phyloP scores from a whole-genome alignment of 352 stramenopile genomes.

The Phytopythium kandeliae region DNA sequence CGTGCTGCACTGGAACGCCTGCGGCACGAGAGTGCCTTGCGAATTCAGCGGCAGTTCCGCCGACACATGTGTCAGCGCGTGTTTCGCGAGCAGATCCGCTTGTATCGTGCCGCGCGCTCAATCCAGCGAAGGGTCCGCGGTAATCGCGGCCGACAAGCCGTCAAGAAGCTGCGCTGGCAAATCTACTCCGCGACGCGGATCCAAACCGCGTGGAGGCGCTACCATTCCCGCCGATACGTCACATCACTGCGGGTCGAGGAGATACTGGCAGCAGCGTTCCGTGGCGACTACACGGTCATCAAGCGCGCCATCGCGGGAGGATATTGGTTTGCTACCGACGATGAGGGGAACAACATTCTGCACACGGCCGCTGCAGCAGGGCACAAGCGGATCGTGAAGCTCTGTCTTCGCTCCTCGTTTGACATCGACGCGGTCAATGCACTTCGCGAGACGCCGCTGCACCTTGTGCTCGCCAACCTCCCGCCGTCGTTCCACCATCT shows the following conservation, averaged over 20 bases:
- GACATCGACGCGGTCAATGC: constrained; percentile 66
- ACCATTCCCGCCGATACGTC: constrained; percentile 31
- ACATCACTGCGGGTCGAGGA: constrained; percentile 34
- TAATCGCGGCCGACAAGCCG: constrained; percentile 28
- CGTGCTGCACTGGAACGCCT: constrained; percentile 22
- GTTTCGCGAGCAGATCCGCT: constrained; percentile 29
- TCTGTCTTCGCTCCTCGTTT: constrained; percentile 70
- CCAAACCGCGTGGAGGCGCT: constrained; percentile 53
- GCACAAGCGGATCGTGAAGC: constrained; percentile 75
- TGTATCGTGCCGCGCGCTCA: constrained; percentile 36
- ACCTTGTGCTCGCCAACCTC: constrained; percentile 69
- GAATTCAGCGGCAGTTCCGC: constrained; percentile 71
- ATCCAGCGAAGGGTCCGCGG: constrained; percentile 64
- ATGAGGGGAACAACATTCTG: constrained; percentile 61
- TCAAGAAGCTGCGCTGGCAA: constrained; percentile 30
- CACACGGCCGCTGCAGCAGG: constrained; percentile 61
- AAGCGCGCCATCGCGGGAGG: constrained; percentile 45
- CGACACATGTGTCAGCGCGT: constrained; percentile 40
- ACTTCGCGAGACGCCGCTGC: constrained; percentile 52
- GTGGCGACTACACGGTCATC: constrained; percentile 68
- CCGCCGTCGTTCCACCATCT: constrained; percentile 4
- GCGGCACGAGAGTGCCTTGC: constrained; percentile 28
- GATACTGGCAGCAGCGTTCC: constrained; percentile 63
- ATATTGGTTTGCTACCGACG: constrained; percentile 47
- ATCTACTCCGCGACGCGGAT: constrained; percentile 31